Evolutionary conservation across 805 yeast genomes (phyloP).

Genomic region (Metschnikowia continentalis): DNA sequence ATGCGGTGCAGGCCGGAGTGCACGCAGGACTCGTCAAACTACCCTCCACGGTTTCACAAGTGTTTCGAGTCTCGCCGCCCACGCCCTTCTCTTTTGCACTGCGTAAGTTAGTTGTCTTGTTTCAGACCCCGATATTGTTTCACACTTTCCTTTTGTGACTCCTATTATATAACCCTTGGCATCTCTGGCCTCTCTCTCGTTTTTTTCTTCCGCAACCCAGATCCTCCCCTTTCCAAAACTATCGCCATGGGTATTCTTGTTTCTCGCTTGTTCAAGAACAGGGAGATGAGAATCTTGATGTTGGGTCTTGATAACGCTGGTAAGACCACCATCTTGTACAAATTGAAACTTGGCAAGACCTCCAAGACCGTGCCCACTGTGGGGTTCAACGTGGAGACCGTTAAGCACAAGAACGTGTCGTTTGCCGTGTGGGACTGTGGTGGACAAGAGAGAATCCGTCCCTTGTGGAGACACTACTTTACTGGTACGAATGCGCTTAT

Average conservation of each 20-base stretch:
- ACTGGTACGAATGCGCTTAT: slow-evolving; percentile 90
- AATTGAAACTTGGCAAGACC: slow-evolving; percentile 70
- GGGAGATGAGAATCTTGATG: slow-evolving; percentile 95
- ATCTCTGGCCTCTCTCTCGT: too few relatives aligned
- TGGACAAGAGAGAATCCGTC: slow-evolving; percentile 90
- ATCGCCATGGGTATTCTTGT: slow-evolving; percentile 4
- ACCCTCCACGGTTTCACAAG: neutral
- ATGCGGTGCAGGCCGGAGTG: slow-evolving; percentile 3
- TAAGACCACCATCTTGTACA: slow-evolving; percentile 82
- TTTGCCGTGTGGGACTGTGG: slow-evolving; percentile 95
- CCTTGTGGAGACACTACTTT: slow-evolving; percentile 92
- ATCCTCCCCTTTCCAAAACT: too few relatives aligned
- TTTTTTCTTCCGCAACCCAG: neutral
- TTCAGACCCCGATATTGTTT: neutral
- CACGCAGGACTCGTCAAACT: slow-evolving; percentile 3
- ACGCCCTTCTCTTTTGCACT: neutral
- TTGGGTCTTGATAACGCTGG: slow-evolving; percentile 93
- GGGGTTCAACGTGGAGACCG: slow-evolving; percentile 89
- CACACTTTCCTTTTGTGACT: neutral
- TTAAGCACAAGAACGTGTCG: slow-evolving; percentile 73
- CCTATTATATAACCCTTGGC: neutral
- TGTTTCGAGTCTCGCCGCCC: neutral
- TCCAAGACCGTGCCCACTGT: slow-evolving; percentile 81
- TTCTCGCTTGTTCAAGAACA: slow-evolving; percentile 58
- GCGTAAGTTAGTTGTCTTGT: neutral